phyloP scores from a whole-genome alignment of 345 rosid species.

The Eutrema yunnanense region DNA sequence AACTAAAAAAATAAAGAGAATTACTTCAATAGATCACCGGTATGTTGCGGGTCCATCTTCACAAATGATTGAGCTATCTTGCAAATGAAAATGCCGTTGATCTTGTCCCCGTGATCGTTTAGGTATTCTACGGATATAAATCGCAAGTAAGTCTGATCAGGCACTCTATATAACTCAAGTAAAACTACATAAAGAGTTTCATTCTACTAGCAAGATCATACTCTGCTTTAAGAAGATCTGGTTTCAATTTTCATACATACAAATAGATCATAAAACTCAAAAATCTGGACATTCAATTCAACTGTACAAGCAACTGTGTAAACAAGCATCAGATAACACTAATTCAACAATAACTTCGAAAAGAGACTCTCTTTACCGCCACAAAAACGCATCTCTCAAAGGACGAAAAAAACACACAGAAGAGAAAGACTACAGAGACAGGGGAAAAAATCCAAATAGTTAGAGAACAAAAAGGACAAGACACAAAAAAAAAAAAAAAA shows the following conservation, averaged over 20 bases:
- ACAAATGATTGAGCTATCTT: not conserved
- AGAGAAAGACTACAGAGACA: not conserved
- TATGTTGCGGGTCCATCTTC: constrained; percentile 27
- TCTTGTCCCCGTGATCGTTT: not conserved
- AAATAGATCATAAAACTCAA: not conserved
- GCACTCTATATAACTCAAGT: not conserved
- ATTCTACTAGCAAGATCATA: not conserved
- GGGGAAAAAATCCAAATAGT: constrained; percentile 16
- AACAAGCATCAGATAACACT: constrained; percentile 1
- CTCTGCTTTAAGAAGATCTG: not conserved
- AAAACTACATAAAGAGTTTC: not conserved
- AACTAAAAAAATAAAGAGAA: not conserved
- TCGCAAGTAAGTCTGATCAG: not conserved
- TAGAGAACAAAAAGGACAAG: constrained; percentile 22
- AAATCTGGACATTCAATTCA: not conserved
- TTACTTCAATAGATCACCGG: constrained; percentile 19
- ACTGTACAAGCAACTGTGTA: not conserved
- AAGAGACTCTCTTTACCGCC: not conserved
- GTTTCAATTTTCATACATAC: not conserved
- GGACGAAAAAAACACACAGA: constrained; percentile 13
- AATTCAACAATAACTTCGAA: not conserved
- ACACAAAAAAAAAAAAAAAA: not conserved
- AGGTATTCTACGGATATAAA: not conserved
- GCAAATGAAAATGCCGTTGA: not conserved
- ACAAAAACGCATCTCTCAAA: constrained; percentile 19